Base-by-base conservation (phyloP, 2,329 filamentous ascomycete genomes). In the Pezicula carpinea region DNA sequence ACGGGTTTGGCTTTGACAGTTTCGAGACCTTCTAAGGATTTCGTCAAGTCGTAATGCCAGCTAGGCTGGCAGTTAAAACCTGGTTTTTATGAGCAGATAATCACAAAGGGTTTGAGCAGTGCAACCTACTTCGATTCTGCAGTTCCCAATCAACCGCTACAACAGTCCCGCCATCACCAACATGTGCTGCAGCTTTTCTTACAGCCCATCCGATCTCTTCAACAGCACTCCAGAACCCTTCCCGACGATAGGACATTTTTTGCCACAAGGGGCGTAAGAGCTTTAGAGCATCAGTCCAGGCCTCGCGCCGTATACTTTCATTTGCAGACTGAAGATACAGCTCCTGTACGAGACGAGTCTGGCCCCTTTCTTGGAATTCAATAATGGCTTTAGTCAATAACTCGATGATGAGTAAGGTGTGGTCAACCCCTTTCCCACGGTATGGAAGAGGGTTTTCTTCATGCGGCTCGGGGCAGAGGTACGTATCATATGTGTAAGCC, bases 71-170 rank as follows among this genome's bases (percentile, higher is more conserved):
- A 71, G 4, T 70, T 68, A 58, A 82, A 85, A 43, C 66, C 80
- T 81, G 33, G 5, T 32, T 39, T 47, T 34, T 26, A 49, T 62
- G 48, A 66, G 57, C 40, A 15, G 11, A 17, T 35, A 11, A 21
- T 15, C 8, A 11, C 14, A 22, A 14, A 40, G 32, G 35, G 10
- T 26, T 22, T 22, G 17, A 34, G 17, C 17, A 38, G 33, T 14
- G 17, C 40, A 22, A n/a, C 77, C 62, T 66, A 82, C 80, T 71
- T 38, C 65, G 74, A 48, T 79, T 72, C 61, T 85, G 69, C 38
- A 86, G 67, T 58, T 85, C 82, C 78, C 83, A 84, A 57, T 84
- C 80, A 43, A 83, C 75, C 22, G 79, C 72, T 31, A 85, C 65
- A 7, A 85, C 70, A 23, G 83, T 66, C 44, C 78, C 75, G 7